Percentiles rank a stretch among this genome's conserved stretches.
Conservation (phyloP, 2,329 filamentous ascomycete genomes). For the Knoxdaviesia capensis region DNA sequence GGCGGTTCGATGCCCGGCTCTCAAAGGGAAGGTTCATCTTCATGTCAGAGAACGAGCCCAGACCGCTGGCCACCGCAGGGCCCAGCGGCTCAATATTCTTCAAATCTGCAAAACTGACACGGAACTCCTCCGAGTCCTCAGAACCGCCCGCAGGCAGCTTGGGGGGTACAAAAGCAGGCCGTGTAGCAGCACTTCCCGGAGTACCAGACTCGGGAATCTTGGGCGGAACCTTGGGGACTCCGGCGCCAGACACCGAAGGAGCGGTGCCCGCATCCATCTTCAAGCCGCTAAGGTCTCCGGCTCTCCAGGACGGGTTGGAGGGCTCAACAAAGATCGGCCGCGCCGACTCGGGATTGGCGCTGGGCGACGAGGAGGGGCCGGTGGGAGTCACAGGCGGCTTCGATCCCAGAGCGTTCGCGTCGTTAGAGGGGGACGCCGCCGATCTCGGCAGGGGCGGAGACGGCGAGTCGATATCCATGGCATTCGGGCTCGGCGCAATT, state of each 20-base stretch:
- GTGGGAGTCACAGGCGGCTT: not conserved
- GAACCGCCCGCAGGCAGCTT: constrained; percentile 23
- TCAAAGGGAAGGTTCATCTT: constrained; percentile 36
- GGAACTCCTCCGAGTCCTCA: constrained; percentile 34
- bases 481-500: constrained; percentile 28
- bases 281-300: constrained; percentile 21
- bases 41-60: constrained; percentile 34
- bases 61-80: constrained; percentile 25
- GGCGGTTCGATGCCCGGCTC: constrained; percentile 24
- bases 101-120: constrained; percentile 31
- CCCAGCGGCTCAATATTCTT: constrained; percentile 28
- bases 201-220: not conserved
- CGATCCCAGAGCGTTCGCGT: too few relatives aligned
- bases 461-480: constrained; percentile 46
- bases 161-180: constrained; percentile 4
- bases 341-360: constrained; percentile 10
- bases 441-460: constrained; percentile 7
- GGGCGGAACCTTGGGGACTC: constrained; percentile 1
- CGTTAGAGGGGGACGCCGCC: too few relatives aligned
- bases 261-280: constrained; percentile 6
- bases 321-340: constrained; percentile 39
- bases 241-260: not conserved
- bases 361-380: not conserved
- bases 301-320: constrained; percentile 36
- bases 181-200: too few relatives aligned